These are phyloP conservation scores for Phytophthora pisi DNA, from an alignment of 352 stramenopile genomes.

Conservation along the genomic window DNA sequence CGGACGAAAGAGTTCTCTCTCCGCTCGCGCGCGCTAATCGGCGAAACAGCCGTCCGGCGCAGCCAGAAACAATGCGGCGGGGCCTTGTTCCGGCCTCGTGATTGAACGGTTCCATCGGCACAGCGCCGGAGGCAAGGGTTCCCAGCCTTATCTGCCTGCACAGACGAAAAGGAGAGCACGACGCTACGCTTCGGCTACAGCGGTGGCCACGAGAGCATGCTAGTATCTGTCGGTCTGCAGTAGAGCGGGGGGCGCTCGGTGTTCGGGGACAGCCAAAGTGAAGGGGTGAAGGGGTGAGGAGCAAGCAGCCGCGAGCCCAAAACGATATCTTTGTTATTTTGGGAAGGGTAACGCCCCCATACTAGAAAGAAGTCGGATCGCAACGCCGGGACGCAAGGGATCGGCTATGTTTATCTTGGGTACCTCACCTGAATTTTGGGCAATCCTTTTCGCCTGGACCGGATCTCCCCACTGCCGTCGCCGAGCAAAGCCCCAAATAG, in stretches of 20 bases:
- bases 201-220: not conserved
- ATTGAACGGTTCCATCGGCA: not conserved
- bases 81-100: constrained; percentile 10
- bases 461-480: constrained; percentile 3
- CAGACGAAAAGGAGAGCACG: constrained; percentile 1
- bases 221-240: too few species aligned
- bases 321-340: constrained; percentile 30
- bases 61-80: constrained; percentile 1
- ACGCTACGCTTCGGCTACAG: not conserved
- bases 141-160: not conserved
- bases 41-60: not conserved
- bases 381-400: not conserved
- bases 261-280: not conserved
- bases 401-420: constrained; percentile 12
- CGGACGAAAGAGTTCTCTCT: not conserved
- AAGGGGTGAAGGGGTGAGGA: not conserved
- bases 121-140: constrained; percentile 1
- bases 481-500: not conserved
- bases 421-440: constrained; percentile 25
- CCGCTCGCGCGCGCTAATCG: not conserved
- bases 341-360: not conserved
- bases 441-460: constrained; percentile 5
- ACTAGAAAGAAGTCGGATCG: constrained; percentile 1
- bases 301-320: constrained; percentile 9
- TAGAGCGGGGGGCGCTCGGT: constrained; percentile 1